These are phyloP conservation scores for Lentithecium fluviatile DNA, from an alignment of 495 filamentous ascomycete genomes.

Conservation along the genomic window DNA sequence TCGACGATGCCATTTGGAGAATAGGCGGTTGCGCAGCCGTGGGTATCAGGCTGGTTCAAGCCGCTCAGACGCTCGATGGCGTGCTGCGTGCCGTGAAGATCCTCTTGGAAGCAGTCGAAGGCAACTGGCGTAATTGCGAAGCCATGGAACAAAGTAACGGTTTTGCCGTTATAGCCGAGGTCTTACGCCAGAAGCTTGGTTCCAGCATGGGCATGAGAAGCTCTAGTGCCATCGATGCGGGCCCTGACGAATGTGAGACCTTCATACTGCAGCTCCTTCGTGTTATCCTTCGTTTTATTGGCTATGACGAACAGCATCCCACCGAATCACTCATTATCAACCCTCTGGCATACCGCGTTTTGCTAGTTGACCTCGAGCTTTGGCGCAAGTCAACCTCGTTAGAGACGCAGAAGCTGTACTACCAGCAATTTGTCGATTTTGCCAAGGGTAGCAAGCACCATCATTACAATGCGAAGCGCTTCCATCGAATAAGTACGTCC, in stretches of 20 bases:
- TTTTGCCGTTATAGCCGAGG: slow-evolving; percentile 78
- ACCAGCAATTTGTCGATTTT: slow-evolving; percentile 85
- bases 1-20: slow-evolving; percentile 92
- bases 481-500: slow-evolving; percentile 84
- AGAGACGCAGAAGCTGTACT: slow-evolving; percentile 79
- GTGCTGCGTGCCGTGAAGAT: slow-evolving; percentile 77
- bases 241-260: slow-evolving; percentile 57
- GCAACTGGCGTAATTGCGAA: slow-evolving; percentile 96
- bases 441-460: slow-evolving; percentile 81
- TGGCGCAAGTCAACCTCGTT: slow-evolving; percentile 73
- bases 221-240: slow-evolving; percentile 30
- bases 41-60: slow-evolving; percentile 77
- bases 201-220: slow-evolving; percentile 41
- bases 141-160: slow-evolving; percentile 96
- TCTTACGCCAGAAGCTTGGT: slow-evolving; percentile 75
- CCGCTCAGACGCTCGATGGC: slow-evolving; percentile 63
- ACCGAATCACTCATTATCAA: slow-evolving; percentile 91
- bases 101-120: slow-evolving; percentile 76
- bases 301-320: slow-evolving; percentile 73
- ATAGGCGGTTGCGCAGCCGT: slow-evolving; percentile 84
- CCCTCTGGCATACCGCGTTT: slow-evolving; percentile 84
- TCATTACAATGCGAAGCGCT: slow-evolving; percentile 81
- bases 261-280: slow-evolving; percentile 70
- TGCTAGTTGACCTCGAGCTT: slow-evolving; percentile 86
- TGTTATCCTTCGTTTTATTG: slow-evolving; percentile 79